A percentile compares a stretch with the other conserved stretches of the same genome.
Conservation (phyloP, 108 stramenopile genomes). For the Parietichytrium sp. region DNA sequence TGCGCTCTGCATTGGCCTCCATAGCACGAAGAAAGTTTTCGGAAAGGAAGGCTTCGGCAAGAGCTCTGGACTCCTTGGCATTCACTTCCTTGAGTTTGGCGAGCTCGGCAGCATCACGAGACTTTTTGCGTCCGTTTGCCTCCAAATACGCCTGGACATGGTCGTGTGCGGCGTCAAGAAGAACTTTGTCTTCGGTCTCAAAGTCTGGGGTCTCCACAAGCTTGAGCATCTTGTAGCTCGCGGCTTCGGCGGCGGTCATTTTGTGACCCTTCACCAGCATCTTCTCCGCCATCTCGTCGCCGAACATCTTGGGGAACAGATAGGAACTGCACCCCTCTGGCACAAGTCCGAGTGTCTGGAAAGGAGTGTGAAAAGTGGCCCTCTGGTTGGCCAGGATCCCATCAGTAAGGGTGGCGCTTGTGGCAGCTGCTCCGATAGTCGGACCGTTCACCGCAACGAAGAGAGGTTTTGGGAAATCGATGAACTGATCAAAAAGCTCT, state of each 20-base stretch:
- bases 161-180: neutral
- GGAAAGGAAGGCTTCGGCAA: conserved; percentile 4
- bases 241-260: conserved; percentile 41
- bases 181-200: neutral
- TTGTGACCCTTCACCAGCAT: conserved; percentile 54
- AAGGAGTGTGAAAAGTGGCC: conserved; percentile 67
- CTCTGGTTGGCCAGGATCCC: conserved; percentile 49
- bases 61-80: conserved; percentile 9
- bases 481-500: conserved; percentile 48
- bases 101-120: neutral
- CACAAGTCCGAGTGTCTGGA: conserved; percentile 58
- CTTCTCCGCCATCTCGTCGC: conserved; percentile 60
- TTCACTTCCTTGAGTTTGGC: neutral
- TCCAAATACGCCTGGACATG: conserved; percentile 4
- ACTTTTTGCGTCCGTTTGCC: neutral
- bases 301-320: conserved; percentile 57
- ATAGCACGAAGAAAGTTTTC: neutral
- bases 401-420: conserved; percentile 61
- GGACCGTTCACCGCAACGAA: conserved; percentile 69
- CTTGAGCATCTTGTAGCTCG: neutral
- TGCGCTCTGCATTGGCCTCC: conserved; percentile 34
- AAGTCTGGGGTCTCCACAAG: neutral
- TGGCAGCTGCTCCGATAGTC: conserved; percentile 65
- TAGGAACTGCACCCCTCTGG: conserved; percentile 63
- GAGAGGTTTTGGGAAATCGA: conserved; percentile 59